A percentile compares a stretch with the other conserved stretches of the same genome.
Evolutionary conservation across 73 alveolate genomes (phyloP).

Genomic region (Tetrahymena malaccensis): DNA sequence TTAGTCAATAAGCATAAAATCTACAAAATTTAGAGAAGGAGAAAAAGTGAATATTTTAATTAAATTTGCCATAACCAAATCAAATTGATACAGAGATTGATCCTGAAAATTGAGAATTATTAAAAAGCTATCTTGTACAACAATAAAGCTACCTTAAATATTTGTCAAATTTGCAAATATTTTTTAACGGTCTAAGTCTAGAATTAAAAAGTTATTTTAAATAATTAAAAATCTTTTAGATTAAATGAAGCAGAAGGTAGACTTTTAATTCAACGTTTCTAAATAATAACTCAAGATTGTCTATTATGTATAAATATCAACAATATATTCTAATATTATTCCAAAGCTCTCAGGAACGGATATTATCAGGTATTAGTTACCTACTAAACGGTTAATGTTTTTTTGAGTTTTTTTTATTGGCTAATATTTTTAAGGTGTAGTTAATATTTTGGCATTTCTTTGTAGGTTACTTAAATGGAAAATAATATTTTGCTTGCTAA

Average conservation of each 20-base stretch:
- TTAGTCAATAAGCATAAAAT: not conserved
- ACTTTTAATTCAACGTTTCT: no score
- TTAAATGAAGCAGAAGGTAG: not conserved
- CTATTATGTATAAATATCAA: no score
- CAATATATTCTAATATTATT: no score
- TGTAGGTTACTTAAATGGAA: not conserved
- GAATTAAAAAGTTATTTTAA: no score
- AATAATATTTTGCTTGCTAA: not conserved
- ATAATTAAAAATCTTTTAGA: not conserved
- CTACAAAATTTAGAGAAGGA: no score
- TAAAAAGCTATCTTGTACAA: not conserved
- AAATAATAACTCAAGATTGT: no score
- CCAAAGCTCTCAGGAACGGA: no score
- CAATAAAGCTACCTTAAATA: not conserved
- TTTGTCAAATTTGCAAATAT: not conserved
- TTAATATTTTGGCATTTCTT: not conserved
- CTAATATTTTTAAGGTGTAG: no score
- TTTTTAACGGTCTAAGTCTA: no score
- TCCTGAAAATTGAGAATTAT: not conserved
- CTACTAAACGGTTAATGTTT: not conserved
- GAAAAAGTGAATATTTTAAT: not conserved
- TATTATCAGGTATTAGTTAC: no score
- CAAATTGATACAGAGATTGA: not conserved
- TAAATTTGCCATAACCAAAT: not conserved
- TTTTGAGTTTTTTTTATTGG: no score